Evolutionary conservation across 768 basidiomycete species (phyloP).

Genomic region (Hemileccinum rubropunctum): DNA sequence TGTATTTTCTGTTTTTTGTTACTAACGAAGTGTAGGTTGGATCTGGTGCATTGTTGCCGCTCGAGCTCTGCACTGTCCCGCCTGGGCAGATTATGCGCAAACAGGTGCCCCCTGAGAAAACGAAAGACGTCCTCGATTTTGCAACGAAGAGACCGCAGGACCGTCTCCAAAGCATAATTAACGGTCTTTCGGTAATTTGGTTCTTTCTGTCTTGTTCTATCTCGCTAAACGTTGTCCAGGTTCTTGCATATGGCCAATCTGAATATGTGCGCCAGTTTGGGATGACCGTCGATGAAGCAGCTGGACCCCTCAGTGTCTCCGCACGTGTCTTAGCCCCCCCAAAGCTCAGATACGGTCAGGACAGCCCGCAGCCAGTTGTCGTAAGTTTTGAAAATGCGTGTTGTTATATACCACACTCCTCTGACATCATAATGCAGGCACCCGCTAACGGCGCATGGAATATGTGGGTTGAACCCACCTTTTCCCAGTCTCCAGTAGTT

Average conservation of each 20-base stretch:
- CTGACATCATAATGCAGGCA: slow-evolving; percentile 34
- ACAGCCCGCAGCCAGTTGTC: slow-evolving; percentile 54
- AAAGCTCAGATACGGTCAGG: slow-evolving; percentile 59
- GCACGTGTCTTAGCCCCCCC: slow-evolving; percentile 68
- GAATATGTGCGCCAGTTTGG: slow-evolving; percentile 76
- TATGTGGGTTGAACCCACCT: slow-evolving; percentile 44
- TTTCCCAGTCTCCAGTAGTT: not conserved
- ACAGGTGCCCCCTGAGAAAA: slow-evolving; percentile 66
- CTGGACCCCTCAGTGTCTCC: slow-evolving; percentile 52
- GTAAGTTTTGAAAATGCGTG: slow-evolving; percentile 34
- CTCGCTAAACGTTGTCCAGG: slow-evolving; percentile 31
- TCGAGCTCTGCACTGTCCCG: slow-evolving; percentile 63
- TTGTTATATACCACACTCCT: not conserved
- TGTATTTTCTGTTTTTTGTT: slow-evolving; percentile 17
- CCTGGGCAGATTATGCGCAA: slow-evolving; percentile 71
- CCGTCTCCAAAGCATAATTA: slow-evolving; percentile 51
- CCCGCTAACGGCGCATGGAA: slow-evolving; percentile 77
- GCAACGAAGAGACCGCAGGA: slow-evolving; percentile 62
- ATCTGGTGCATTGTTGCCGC: slow-evolving; percentile 57
- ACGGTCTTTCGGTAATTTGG: slow-evolving; percentile 49
- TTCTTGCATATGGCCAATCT: slow-evolving; percentile 67
- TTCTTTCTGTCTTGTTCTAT: not conserved
- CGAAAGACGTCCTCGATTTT: slow-evolving; percentile 60
- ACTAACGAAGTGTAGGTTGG: slow-evolving; percentile 45
- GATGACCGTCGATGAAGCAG: slow-evolving; percentile 52